Base-by-base conservation (phyloP, 352 stramenopile species). In the Phytopythium montanum region DNA sequence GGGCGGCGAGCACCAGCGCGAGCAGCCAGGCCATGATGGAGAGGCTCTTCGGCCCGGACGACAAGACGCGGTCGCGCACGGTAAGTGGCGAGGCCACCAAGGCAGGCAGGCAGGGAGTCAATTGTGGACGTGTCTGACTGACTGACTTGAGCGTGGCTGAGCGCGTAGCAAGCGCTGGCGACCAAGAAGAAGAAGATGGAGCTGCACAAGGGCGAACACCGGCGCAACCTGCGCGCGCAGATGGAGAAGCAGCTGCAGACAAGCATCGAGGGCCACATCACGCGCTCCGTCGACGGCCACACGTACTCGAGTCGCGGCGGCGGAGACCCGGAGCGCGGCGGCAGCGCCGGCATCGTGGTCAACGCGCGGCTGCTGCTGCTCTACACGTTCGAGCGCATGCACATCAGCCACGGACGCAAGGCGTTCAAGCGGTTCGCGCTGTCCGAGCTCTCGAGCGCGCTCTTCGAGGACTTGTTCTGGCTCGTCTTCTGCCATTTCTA, bases 401-500 rank as follows among this genome's bases (percentile, higher is more conserved):
- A 85, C 13, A 83, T 90, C 21, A 60, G 64, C 10, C 75, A 88
- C 19, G 86, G 84, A 4, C 87, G 85, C 48, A 85, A 85, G 49
- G 85, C 79, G 48, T 94, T 97, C 68, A 95, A 94, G 62, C 75
- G 76, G 26, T 95, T 97, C 42, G 61, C 88, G 53, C 68, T 93
- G 26, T 90, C 77, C 9, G 76, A 94, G 19, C 54, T 92, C 36
- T 93, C 81, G 31, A 83, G 85, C 48, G 61, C 77, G 36, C 74
- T 95, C 33, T 97, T 94, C 57, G 88, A 96, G 38, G 87, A 96
- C 49, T 60, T 97, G 10, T 96, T 94, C 46, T 97, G 88, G 88
- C 81, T 95, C 33, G 75, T 80, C 2, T 94, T 96, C 66, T 95
- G 83, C 61, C 84, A 92, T 31, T 96, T 96, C 56, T 96, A 93